Evolutionary conservation across 1,284 basidiomycete species (phyloP), one percentile per base, ranked within the genome.

Genomic region (Moesziomyces globuligerus): DNA sequence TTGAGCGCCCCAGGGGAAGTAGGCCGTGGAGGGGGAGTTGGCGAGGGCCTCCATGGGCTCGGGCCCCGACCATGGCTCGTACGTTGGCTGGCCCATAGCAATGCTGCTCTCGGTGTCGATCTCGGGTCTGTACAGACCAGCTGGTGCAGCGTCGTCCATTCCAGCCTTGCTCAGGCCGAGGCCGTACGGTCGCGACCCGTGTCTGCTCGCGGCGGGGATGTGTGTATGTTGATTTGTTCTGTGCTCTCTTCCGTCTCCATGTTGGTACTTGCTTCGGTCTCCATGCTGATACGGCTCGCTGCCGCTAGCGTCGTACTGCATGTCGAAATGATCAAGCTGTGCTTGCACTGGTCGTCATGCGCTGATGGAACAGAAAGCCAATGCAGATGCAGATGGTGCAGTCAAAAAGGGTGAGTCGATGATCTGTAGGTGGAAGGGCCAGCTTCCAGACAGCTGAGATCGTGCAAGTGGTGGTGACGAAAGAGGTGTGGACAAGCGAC

Each of bases 41-140:
- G 55, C 49, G 10, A 66, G 48, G 2, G 62, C 55, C 23, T 66
- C 62, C 3, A 59, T 40, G 5, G 62, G 62, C 17, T 59, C 47
- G 24, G 51, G 55, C 17, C 37, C 39, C 11, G 56, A 37, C 18
- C 21, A 55, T 20, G 28, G 28, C 26, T 66, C 62, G 55, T 48
- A 66, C 17, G 37, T 45, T 15, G 56, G 40, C 17, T 58, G 54
- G 7, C 47, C 51, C 42, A 59, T 51, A 9, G 51, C 51, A n/a
- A 59, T 28, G 44, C 47, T 55, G 13, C 57, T 45, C 25, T 7
- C 46, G 9, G 29, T 37, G 20, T 18, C n/a, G 17, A 32, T 4
- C 13, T 8, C 20, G n/a, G n/a, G n/a, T n/a, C n/a, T n/a, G n/a
- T n/a, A n/a, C n/a, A n/a, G n/a, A n/a, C n/a, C n/a, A n/a, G n/a